Percentiles rank a stretch among this genome's conserved stretches.
phyloP scores from a whole-genome alignment of 257 asterid genomes.

The Nicotiana tabacum region DNA sequence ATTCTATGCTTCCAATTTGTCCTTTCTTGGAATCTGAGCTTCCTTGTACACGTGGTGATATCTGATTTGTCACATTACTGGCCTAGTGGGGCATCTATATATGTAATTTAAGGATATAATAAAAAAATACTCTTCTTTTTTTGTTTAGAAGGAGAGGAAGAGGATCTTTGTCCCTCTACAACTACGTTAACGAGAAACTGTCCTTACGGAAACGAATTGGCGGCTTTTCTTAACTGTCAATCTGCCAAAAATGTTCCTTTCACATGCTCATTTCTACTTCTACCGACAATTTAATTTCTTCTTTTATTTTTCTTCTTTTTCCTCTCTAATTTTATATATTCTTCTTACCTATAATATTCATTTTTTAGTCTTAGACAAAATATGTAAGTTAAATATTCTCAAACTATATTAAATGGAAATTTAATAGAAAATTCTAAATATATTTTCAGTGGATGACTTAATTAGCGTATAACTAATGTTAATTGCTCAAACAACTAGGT shows the following conservation, averaged over 20 bases:
- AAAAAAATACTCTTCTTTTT: not conserved
- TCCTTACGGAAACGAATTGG: slow-evolving; percentile 21
- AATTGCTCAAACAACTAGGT: not conserved
- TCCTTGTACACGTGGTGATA: slow-evolving; percentile 32
- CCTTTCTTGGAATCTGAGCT: slow-evolving; percentile 38
- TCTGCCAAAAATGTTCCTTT: slow-evolving; percentile 30
- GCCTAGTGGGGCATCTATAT: not conserved
- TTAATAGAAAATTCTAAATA: not conserved
- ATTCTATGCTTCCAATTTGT: slow-evolving; percentile 18
- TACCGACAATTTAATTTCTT: not conserved
- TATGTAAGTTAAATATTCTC: too few relatives aligned
- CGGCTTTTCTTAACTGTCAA: slow-evolving; percentile 31
- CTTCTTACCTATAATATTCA: not conserved
- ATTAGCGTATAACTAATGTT: not conserved
- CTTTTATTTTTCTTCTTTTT: not conserved
- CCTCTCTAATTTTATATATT: not conserved
- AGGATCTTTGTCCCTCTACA: slow-evolving; percentile 13
- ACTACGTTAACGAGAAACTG: slow-evolving; percentile 9
- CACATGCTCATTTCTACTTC: slow-evolving; percentile 22
- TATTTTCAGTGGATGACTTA: not conserved
- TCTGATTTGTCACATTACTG: slow-evolving; percentile 28
- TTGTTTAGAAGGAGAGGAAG: not conserved
- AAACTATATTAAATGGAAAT: too few relatives aligned
- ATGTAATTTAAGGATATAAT: not conserved
- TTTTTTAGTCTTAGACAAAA: not conserved